Base-by-base conservation (phyloP, 768 basidiomycete species). In the Boletellus ananas region DNA sequence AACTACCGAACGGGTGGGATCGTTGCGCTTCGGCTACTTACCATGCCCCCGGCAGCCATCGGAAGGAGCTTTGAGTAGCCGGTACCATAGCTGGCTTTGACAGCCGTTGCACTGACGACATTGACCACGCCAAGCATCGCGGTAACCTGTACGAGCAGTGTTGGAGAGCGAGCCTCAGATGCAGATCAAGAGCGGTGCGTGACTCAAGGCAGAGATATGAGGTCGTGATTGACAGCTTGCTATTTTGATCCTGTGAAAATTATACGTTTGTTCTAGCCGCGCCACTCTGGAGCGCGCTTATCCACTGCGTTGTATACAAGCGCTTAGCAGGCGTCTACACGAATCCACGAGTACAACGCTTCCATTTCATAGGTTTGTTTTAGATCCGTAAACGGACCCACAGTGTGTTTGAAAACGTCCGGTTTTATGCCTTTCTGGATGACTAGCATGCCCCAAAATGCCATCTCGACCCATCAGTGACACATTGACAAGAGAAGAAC, bases 271-370 rank as follows among this genome's bases (percentile, higher is more conserved):
- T 20, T n/a, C n/a, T 34, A 27, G 4, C 34, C 29, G 29, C 8
- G 17, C 40, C 8, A 4, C 1, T 3, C 13, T 25, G 29, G 14
- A 34, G 33, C 49, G 43, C 43, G 49, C 40, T 9, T 18, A 27
- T 29, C 11, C 11, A 16, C 6, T 23, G 23, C 23, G 7, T 14
- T 1, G 31, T 17, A 18, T 18, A 40, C 31, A 4, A 33, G 49
- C 48, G 54, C 43, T 39, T 18, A 41, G 33, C 17, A 31, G 27
- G 40, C 43, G 37, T n/a, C 11, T 17, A 12, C 14, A 49, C 33
- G 29, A 47, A 27, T 40, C 34, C 51, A 43, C 46, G 49, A 51
- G 33, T n/a, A 7, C 36, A 29, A 34, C 52, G 45, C 25, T 37
- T 34, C 20, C 14, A 41, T 34, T 8, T 33, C 10, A 29, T 12